These are phyloP conservation scores for Botrytis aclada DNA, from an alignment of 2,329 filamentous ascomycete genomes.

Conservation along the genomic window DNA sequence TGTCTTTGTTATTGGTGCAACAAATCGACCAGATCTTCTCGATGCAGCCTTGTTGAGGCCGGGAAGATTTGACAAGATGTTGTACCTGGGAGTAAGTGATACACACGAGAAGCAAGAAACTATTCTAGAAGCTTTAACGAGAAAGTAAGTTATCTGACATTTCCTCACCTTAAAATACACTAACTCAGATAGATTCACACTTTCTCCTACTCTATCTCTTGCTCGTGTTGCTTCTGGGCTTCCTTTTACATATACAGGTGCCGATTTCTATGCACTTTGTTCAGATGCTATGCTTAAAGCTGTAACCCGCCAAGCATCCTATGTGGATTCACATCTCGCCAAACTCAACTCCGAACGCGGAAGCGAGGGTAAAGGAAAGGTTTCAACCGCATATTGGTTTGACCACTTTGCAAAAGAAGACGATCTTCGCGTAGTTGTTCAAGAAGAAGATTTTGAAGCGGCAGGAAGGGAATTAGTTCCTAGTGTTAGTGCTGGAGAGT, in stretches of 20 bases:
- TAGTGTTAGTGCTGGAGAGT: conserved; percentile 86
- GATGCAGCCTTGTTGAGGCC: conserved; percentile 87
- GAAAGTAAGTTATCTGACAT: conserved; percentile 65
- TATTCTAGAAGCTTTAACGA: conserved; percentile 88
- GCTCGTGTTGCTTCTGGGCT: conserved; percentile 69
- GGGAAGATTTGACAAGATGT: conserved; percentile 96
- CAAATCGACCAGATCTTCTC: conserved; percentile 88
- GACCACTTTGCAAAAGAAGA: conserved; percentile 82
- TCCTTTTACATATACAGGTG: conserved; percentile 95
- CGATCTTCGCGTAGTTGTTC: conserved; percentile 84
- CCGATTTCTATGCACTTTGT: conserved; percentile 94
- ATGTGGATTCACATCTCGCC: conserved; percentile 80
- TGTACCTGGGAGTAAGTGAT: conserved; percentile 93
- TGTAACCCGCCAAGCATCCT: conserved; percentile 81
- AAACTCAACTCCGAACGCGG: conserved; percentile 55
- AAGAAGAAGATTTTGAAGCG: conserved; percentile 79
- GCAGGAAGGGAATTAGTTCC: conserved; percentile 87
- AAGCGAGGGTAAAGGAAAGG: conserved; percentile 27
- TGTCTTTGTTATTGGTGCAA: conserved; percentile 95
- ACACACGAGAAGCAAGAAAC: conserved; percentile 95
- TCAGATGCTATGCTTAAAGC: conserved; percentile 99
- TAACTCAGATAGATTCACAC: conserved; percentile 67
- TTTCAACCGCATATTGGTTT: conserved; percentile 92
- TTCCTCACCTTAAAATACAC: conserved; percentile 16
- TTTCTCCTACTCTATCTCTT: conserved; percentile 76